Evolutionary conservation across 768 basidiomycete species (phyloP), one percentile per base, ranked within the genome.

Genomic region (Nidularia pulvinata): DNA sequence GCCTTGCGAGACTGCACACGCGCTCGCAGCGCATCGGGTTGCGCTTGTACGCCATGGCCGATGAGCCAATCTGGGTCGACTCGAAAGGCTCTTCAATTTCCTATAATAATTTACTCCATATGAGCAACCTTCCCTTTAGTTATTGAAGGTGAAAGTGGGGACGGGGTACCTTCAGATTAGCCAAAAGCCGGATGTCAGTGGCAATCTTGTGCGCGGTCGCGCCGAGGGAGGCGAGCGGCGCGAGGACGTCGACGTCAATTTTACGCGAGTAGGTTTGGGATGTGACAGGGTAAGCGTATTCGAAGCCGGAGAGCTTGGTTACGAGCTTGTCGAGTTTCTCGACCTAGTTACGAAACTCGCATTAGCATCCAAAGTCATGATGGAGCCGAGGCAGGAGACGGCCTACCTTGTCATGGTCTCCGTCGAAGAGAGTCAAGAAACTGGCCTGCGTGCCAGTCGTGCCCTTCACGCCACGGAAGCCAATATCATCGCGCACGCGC

Each of bases 21-120:
- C 97, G 89, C 72, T 99, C 97, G 53, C 86, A 95, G 53, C 97
- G 92, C 97, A 99, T 99, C 6, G 97, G 97, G 72, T 99, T 98
- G 52, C 96, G 85, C 75, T 98, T 98, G 84, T 98, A 98, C 7
- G 96, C 96, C 96, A 98, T 98, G 1, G 95, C 95, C 0, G 90
- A 93, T 7, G 90, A 91, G 6, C 97, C 97, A 59, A 98, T 99
- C 74, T 99, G 97, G 16, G 96, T 96, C 50, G 94, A 91, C 71
- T 99, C 96, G 70, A 98, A 98, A 0, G 97, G 97, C 67, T 99
- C 97, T 72, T 99, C 97, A 45, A 99, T 81, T 85, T 98, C 97
- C 87, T 91, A 30, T 30, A 19, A 19, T 49, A 9, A 49, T 16
- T 16, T n/a, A 19, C 19, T 19, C 37, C 37, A 11, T 49, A 49